These are phyloP conservation scores for Ophiostoma ulmi DNA, from an alignment of 2,329 filamentous ascomycete species.

Conservation along the genomic window DNA sequence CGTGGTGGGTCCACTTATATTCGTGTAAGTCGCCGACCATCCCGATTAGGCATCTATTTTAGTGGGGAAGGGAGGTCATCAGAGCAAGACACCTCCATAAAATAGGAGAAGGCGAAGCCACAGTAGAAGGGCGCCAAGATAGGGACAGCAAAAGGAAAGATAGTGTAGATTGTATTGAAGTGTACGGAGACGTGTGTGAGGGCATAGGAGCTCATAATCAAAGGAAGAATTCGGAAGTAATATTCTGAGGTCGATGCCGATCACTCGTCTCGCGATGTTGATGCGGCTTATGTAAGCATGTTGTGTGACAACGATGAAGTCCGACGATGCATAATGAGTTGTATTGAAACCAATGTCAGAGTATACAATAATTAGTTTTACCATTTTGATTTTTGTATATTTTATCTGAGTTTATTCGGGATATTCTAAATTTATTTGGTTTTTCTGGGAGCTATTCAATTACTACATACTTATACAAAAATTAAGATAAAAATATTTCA, in stretches of 20 bases:
- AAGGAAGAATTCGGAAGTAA: neutral
- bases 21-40: neutral
- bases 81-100: neutral
- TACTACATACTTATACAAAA: no score
- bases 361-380: no score
- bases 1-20: neutral
- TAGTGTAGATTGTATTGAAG: neutral
- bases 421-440: no score
- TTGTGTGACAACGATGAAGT: neutral
- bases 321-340: neutral
- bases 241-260: neutral
- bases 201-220: neutral
- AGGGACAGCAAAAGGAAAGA: neutral
- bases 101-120: neutral
- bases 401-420: no score
- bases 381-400: no score
- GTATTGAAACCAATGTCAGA: neutral
- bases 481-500: no score
- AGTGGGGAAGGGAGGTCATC: slow-evolving; percentile 1
- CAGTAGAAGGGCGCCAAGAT: neutral
- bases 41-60: neutral
- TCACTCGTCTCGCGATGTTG: neutral
- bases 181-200: neutral
- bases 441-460: no score
- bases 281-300: neutral